These are phyloP conservation scores for Schwanniomyces polymorphus DNA, from an alignment of 805 yeast genomes.

Conservation along the genomic window DNA sequence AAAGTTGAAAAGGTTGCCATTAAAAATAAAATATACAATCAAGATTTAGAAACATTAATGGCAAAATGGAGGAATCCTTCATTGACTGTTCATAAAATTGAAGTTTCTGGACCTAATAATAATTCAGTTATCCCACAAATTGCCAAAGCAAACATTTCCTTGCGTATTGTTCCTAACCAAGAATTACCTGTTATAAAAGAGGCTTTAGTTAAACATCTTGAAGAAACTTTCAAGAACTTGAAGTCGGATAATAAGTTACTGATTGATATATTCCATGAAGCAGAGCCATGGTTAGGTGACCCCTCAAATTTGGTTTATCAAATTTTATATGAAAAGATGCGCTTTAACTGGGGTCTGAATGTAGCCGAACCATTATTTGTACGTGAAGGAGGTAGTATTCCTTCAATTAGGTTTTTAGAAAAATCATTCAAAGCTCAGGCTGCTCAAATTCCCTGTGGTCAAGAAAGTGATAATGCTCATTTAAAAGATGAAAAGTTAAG, in stretches of 20 bases:
- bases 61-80: conserved; percentile 91
- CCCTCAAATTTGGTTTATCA: conserved; percentile 72
- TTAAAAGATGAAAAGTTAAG: conserved; percentile 83
- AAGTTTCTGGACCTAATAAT: conserved; percentile 88
- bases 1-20: conserved; percentile 49
- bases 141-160: conserved; percentile 74
- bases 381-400: conserved; percentile 97
- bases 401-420: conserved; percentile 83
- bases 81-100: conserved; percentile 77
- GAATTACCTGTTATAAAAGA: conserved; percentile 57
- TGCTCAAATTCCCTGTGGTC: conserved; percentile 96
- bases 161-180: conserved; percentile 90
- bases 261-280: conserved; percentile 71
- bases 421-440: conserved; percentile 83
- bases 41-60: conserved; percentile 51
- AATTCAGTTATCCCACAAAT: conserved; percentile 85
- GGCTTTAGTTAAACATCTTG: conserved; percentile 48
- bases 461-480: conserved; percentile 92
- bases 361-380: conserved; percentile 72
- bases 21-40: conserved; percentile 31
- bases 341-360: conserved; percentile 69
- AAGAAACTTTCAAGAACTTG: conserved; percentile 45
- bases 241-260: conserved; percentile 61
- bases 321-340: conserved; percentile 61
- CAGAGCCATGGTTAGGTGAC: conserved; percentile 97